Evolutionary conservation across 495 filamentous ascomycete species (phyloP), one percentile per base, ranked within the genome.

Genomic region (Massariosphaeria phaeospora): DNA sequence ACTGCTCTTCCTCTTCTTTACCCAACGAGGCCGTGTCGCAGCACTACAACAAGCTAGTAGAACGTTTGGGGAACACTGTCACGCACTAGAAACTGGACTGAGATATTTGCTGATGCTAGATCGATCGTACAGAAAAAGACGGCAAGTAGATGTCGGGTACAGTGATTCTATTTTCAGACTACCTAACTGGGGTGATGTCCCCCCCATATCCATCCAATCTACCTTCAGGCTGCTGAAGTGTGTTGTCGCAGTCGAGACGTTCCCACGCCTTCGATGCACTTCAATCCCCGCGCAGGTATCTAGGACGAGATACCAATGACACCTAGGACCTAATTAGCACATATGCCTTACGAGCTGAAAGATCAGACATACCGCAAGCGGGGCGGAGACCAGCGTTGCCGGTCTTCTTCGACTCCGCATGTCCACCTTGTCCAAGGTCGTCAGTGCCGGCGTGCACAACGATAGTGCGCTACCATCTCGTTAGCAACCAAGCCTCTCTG

Each of bases 371-470:
- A 82, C 91, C 93, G 73, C 93, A 98, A 67, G 93, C 94, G 62
- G 91, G 93, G 63, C 93, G 86, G 50, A 72, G 65, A 59, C 93
- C 93, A 69, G 91, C 94, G 70, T 96, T 97, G 57, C 93, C 94
- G 43, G 94, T 98, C 81, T 90, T 95, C 76, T 93, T 88, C 66
- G 89, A 94, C 80, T 96, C 88, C 76, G 88, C 84, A 73, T 87
- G 80, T 44, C 77, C 87, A 66, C 90, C 89, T 76, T 83, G 82
- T 69, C 94, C 93, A 55, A 98, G 84, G 66, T 98, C 93, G 71
- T 97, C 93, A 57, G 91, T 96, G 57, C 91, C 93, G 63, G 80
- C 80, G 76, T 98, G 93, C 66, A 93, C 83, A 68, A 98, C 93
- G 36, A 98, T 80, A 57, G 93, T 97, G 60, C 93, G 88, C 89